Conservation (phyloP, 2,329 filamentous ascomycete species). For the Chalaropsis ovoidea region DNA sequence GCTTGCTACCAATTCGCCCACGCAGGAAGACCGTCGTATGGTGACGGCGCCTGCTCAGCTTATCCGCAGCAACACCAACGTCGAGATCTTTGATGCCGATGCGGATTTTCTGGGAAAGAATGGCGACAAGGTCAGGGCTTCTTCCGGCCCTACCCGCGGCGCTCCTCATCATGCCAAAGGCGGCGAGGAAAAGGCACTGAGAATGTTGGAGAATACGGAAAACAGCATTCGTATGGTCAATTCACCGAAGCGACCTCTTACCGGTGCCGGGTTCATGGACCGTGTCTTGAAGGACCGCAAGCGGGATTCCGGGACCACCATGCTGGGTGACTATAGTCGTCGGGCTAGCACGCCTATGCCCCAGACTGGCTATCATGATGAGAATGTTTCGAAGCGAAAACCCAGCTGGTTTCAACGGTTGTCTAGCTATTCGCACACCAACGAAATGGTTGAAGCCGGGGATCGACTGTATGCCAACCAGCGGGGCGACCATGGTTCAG, state of each 20-base stretch:
- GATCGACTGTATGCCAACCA: slow-evolving; percentile 11
- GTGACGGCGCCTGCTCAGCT: slow-evolving; percentile 40
- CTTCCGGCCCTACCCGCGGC: slow-evolving; percentile 2
- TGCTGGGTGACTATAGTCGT: slow-evolving; percentile 2
- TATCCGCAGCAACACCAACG: slow-evolving; percentile 30
- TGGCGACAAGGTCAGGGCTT: slow-evolving; percentile 6
- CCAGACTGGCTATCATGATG: slow-evolving; percentile 26
- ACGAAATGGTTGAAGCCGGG: slow-evolving; percentile 19
- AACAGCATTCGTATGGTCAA: slow-evolving; percentile 48
- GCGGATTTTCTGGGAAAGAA: slow-evolving; percentile 7
- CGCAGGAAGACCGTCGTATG: slow-evolving; percentile 36
- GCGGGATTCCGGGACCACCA: slow-evolving; percentile 14
- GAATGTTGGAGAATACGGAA: slow-evolving; percentile 39
- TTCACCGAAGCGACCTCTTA: slow-evolving; percentile 34
- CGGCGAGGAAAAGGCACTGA: slow-evolving; percentile 32
- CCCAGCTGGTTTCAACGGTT: slow-evolving; percentile 43
- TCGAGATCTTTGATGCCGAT: slow-evolving; percentile 27
- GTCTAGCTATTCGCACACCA: slow-evolving; percentile 22
- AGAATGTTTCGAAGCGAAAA: slow-evolving; percentile 36
- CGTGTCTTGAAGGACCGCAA: slow-evolving; percentile 23
- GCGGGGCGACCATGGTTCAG: slow-evolving; percentile 7
- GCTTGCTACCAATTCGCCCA: slow-evolving; percentile 29
- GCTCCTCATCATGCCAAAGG: background rate
- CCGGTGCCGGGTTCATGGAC: slow-evolving; percentile 22
- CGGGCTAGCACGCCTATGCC: slow-evolving; percentile 1